phyloP scores from a whole-genome alignment of 306 rosid species.

The Corylus americana region DNA sequence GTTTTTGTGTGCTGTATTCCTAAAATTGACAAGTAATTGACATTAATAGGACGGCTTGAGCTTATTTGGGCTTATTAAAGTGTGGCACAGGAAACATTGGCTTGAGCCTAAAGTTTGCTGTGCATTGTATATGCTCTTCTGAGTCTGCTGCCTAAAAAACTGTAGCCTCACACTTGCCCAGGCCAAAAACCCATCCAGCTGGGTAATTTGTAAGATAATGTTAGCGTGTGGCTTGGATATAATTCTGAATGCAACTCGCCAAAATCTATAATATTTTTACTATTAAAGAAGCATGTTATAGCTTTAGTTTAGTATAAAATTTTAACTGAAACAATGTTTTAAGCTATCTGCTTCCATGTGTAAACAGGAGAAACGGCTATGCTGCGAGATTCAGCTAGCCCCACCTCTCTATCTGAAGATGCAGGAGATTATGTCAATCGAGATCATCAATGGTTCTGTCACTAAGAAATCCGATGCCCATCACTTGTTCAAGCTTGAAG shows the following conservation, averaged over 20 bases:
- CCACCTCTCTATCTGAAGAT: constrained; percentile 69
- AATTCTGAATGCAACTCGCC: too few species aligned
- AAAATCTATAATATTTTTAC: too few species aligned
- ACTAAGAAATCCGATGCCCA: constrained; percentile 73
- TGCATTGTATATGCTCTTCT: not conserved
- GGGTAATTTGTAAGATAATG: too few species aligned
- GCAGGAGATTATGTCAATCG: constrained; percentile 69
- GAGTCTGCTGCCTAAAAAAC: too few species aligned
- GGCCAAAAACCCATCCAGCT: too few species aligned
- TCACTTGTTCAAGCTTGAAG: constrained; percentile 73
- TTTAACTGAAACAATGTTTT: constrained; percentile 8
- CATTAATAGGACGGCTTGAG: not conserved
- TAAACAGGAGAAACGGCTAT: constrained; percentile 80
- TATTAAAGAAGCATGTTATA: too few species aligned
- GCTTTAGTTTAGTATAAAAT: too few species aligned
- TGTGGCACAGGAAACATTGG: not conserved
- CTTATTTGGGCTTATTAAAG: not conserved
- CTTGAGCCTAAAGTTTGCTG: not conserved
- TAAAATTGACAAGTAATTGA: not conserved
- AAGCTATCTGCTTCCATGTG: constrained; percentile 5
- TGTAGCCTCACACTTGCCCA: too few species aligned
- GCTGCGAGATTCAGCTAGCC: constrained; percentile 61
- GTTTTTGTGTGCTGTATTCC: not conserved
- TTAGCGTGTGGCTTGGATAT: too few species aligned
- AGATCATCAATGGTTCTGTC: constrained; percentile 58